Evolutionary conservation across 257 asterid species (phyloP), one percentile per base, ranked within the genome.

Genomic region (Sherardia arvensis): DNA sequence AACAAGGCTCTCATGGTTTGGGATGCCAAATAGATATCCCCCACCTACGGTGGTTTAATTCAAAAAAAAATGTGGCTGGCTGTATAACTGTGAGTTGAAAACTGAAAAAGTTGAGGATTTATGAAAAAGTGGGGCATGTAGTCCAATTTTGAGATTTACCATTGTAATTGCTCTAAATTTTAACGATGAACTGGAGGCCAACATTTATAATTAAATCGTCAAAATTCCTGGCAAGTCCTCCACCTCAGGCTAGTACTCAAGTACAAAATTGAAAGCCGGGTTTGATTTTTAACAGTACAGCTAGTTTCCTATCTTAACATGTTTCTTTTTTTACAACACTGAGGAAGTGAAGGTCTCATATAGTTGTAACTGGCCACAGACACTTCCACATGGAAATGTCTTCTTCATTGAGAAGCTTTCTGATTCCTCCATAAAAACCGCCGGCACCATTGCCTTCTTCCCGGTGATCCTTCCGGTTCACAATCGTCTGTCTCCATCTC

Each of bases 371-470:
- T 68, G 90, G 87, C 92, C 94, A 85, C 6, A 93, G 69, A 1
- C 75, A 74, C 54, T 71, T 79, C 99, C 99, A 93, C 71, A 59
- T 74, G 15, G 78, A 79, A 58, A 85, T 78, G 68, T 91, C 96
- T 66, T 77, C 68, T 25, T 82, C 78, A 56, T 70, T 68, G 69
- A 32, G 55, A 30, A 91, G 84, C 78, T 86, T 87, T 73, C 88
- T 77, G 38, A 91, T 78, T 65, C 97, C 97, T 54, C 96, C 99
- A 55, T 93, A 93, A 62, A 85, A 90, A 0, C 97, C 97, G 45
- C 79, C 86, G 18, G 47, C 74, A 54, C 78, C 88, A 40, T 83
- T 83, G 40, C 99, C 99, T 0, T 77, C 79, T 71, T 87, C 96
- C 28, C 69, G 70, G 53, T 87, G 92, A n/a, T 82, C 87, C 69